Percentiles rank a stretch among this genome's conserved stretches.
phyloP scores from a whole-genome alignment of 2,329 filamentous ascomycete genomes.

The Emmonsia crescens region DNA sequence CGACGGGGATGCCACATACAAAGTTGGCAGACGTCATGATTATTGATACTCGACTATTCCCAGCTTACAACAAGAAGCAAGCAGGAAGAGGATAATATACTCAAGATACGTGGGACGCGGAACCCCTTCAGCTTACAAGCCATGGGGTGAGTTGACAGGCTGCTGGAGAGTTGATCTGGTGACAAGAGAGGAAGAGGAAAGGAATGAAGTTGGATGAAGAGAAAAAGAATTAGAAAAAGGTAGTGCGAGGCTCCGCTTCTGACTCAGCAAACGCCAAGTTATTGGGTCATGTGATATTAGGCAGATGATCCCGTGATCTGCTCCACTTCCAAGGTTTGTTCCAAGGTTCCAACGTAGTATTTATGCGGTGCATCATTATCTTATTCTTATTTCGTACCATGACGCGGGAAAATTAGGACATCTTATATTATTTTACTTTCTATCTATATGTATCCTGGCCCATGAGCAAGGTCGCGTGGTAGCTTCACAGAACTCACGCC shows the following conservation, averaged over 20 bases:
- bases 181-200: not conserved
- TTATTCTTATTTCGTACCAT: not conserved
- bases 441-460: not conserved
- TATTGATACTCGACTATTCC: not conserved
- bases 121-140: constrained; percentile 1
- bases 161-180: constrained; percentile 1
- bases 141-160: constrained; percentile 3
- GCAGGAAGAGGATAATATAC: not conserved
- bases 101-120: not conserved
- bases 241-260: constrained; percentile 5
- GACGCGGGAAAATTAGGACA: not conserved
- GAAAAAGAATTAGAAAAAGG: not conserved
- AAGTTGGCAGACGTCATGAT: constrained; percentile 33
- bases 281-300: not conserved
- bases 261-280: constrained; percentile 3
- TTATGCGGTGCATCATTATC: no score
- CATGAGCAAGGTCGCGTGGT: not conserved
- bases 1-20: constrained; percentile 29
- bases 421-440: not conserved
- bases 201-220: not conserved
- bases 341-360: no score
- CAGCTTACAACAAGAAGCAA: not conserved
- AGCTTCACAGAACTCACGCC: not conserved
- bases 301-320: not conserved
- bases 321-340: no score